Percentiles rank a stretch among this genome's conserved stretches.
Evolutionary conservation across 23 red algal genomes (phyloP).

Genomic region (Pyropia haitanensis): DNA sequence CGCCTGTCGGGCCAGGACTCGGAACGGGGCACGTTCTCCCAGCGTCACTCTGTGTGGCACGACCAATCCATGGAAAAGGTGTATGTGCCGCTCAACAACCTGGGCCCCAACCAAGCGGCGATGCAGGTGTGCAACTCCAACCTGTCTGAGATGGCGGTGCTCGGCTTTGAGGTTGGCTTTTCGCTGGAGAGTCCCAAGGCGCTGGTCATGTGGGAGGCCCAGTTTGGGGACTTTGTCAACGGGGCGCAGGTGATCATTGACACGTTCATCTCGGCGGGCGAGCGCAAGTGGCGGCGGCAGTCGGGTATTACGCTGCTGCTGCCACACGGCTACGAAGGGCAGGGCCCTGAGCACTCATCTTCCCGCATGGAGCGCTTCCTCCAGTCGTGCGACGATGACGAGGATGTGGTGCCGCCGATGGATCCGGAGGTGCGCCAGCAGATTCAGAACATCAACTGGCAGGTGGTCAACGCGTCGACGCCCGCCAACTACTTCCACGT

Average conservation of each 20-base stretch:
- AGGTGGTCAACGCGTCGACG: constrained; percentile 85
- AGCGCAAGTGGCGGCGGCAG: constrained; percentile 98
- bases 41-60: constrained; percentile 80
- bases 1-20: constrained; percentile 94
- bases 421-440: constrained; percentile 49
- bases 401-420: constrained; percentile 81
- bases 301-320: constrained; percentile 84
- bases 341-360: constrained; percentile 98
- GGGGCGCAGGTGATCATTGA: constrained; percentile 99
- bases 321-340: constrained; percentile 95
- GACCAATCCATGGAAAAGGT: constrained; percentile 64
- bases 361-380: constrained; percentile 86
- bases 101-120: constrained; percentile 52
- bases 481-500: constrained; percentile 99
- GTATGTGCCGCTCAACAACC: constrained; percentile 74
- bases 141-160: constrained; percentile 91
- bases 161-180: constrained; percentile 95
- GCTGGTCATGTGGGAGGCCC: constrained; percentile 96
- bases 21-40: constrained; percentile 97
- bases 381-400: constrained; percentile 95
- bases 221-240: constrained; percentile 99
- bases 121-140: constrained; percentile 96
- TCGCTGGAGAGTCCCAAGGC: constrained; percentile 87
- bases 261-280: constrained; percentile 93
- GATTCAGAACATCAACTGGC: constrained; percentile 90